Conservation (phyloP, 805 yeast genomes). For the Metschnikowia aberdeeniae region DNA sequence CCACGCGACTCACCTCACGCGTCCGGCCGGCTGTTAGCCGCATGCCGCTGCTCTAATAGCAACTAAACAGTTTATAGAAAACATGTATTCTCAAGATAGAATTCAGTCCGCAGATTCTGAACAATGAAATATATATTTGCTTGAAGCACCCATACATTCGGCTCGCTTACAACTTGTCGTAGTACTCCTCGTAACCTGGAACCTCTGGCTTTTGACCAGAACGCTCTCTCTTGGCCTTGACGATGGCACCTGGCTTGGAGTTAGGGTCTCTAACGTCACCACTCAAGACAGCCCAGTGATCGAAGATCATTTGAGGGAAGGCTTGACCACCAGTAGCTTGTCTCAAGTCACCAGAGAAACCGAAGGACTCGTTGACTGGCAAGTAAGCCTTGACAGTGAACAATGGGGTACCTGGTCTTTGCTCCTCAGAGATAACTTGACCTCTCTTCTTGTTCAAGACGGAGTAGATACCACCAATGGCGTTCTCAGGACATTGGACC, state of each 20-base stretch:
- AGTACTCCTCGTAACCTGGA: conserved; percentile 99
- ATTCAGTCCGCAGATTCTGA: conserved; percentile 12
- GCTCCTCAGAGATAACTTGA: conserved; percentile 98
- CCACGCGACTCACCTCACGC: too few relatives aligned
- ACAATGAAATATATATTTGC: conserved; percentile 14
- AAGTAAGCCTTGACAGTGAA: conserved; percentile 99
- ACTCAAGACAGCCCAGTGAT: conserved; percentile 90
- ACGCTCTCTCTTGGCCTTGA: conserved; percentile 74
- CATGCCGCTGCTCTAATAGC: not conserved
- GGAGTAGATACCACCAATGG: conserved; percentile 99
- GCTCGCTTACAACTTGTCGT: conserved; percentile 71
- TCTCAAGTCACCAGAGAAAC: conserved; percentile 99
- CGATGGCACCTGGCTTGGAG: conserved; percentile 60
- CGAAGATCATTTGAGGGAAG: conserved; percentile 99
- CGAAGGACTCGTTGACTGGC: conserved; percentile 99
- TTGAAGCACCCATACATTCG: conserved; percentile 7
- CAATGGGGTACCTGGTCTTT: conserved; percentile 99
- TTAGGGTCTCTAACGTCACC: conserved; percentile 91
- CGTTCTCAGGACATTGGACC: conserved; percentile 98
- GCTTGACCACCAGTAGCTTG: conserved; percentile 99
- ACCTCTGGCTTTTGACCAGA: conserved; percentile 95
- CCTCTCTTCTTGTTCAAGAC: conserved; percentile 99
- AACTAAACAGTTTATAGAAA: not conserved
- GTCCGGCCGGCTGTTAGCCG: too few relatives aligned
- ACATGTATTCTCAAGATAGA: conserved; percentile 13